A percentile compares a stretch with the other conserved stretches of the same genome.
phyloP scores from a whole-genome alignment of 139 green algal genomes.

The Pleodorina starrii region DNA sequence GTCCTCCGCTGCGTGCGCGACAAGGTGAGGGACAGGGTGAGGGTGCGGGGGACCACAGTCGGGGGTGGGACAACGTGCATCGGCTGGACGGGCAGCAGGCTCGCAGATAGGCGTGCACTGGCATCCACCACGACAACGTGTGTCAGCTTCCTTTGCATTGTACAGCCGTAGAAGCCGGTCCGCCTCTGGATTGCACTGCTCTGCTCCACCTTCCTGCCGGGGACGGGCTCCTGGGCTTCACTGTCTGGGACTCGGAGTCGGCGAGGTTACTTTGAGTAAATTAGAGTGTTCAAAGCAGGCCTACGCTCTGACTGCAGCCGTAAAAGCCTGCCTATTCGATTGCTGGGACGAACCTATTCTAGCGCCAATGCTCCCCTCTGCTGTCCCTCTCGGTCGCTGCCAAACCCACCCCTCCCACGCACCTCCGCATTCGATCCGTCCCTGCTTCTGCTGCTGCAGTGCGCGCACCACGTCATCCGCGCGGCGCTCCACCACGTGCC shows the following conservation, averaged over 20 bases:
- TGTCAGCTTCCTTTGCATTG: neutral
- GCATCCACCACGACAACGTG: neutral
- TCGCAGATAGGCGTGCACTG: neutral
- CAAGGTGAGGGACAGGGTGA: neutral
- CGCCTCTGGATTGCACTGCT: neutral
- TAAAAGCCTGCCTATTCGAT: no score
- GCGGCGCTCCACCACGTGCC: constrained; percentile 40
- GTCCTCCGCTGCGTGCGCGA: constrained; percentile 40
- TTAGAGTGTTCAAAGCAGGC: no score
- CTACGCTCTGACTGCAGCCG: no score
- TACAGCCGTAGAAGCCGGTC: neutral
- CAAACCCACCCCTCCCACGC: neutral
- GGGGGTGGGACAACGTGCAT: neutral
- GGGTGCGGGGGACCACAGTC: neutral
- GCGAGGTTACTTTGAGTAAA: no score
- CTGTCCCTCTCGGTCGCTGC: neutral
- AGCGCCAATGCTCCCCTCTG: neutral
- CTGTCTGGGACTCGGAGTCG: no score
- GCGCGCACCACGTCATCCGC: constrained; percentile 38
- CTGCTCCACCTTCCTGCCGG: neutral
- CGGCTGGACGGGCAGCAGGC: neutral
- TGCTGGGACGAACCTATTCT: no score
- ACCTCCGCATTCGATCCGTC: neutral
- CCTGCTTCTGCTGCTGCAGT: constrained; percentile 10
- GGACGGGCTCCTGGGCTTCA: no score